Conservation (phyloP, 2,329 filamentous ascomycete species). For the Aspergillus vadensis region DNA sequence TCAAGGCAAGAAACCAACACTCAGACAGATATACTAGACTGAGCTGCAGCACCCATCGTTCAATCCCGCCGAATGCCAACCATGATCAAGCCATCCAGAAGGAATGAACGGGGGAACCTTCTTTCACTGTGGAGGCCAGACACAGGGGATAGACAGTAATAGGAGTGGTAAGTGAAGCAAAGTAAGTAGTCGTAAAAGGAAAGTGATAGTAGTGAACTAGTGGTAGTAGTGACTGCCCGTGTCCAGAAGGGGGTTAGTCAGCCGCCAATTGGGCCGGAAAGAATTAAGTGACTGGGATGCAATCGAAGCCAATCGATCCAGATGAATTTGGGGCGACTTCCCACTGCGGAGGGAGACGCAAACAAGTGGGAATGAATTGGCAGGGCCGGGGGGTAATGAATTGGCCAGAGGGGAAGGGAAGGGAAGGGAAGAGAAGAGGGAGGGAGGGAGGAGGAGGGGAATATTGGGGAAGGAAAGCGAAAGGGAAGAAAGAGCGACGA, state of each 20-base stretch:
- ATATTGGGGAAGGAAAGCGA: slow-evolving; percentile 10
- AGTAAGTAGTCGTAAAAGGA: no score
- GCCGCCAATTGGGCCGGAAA: neutral
- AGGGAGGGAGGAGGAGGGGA: slow-evolving; percentile 20
- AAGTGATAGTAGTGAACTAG: neutral
- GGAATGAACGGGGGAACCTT: slow-evolving; percentile 5
- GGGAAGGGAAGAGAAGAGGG: slow-evolving; percentile 17
- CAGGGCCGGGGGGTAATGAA: neutral
- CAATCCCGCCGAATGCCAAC: slow-evolving; percentile 30
- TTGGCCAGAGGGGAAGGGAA: slow-evolving; percentile 10
- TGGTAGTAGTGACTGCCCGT: neutral
- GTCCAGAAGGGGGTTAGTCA: neutral
- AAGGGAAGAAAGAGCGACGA: slow-evolving; percentile 15
- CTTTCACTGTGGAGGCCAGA: slow-evolving; percentile 8
- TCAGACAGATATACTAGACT: slow-evolving; percentile 33
- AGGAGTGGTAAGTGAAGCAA: neutral
- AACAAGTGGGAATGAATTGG: no score
- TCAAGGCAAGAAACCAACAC: slow-evolving; percentile 18
- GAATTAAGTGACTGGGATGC: neutral
- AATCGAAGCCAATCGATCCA: neutral
- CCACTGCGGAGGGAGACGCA: neutral
- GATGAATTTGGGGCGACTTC: no score
- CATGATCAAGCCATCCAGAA: slow-evolving; percentile 26
- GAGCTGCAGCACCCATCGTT: slow-evolving; percentile 38
- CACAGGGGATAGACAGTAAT: neutral